Evolutionary conservation across 2,329 filamentous ascomycete species (phyloP), one percentile per base, ranked within the genome.

Genomic region (Hymenotorrendiella dingleyae): DNA sequence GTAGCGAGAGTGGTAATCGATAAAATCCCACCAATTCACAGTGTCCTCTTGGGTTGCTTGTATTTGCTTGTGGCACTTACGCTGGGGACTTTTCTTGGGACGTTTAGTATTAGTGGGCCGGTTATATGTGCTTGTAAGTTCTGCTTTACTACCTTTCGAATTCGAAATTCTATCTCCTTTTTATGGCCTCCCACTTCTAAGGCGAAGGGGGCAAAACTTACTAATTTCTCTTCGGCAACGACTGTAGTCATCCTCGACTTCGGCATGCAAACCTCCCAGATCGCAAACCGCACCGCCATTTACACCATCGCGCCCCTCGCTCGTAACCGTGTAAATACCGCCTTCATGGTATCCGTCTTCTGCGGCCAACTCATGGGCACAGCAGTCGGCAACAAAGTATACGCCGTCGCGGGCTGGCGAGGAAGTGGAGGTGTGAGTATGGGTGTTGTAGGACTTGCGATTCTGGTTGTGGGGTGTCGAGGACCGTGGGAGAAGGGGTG

Each of bases 311-410:
- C 84, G 40, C 80, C 85, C 0, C 80, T 78, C 46, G 80, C 81
- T 0, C 67, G 84, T 4, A 93, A 89, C 62, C 66, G 86, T 3
- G 74, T 91, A 19, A 93, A 93, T 58, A 89, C 86, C 0, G 84
- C 81, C 1, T 93, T 88, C 56, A 93, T 91, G 86, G 72, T 89
- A 0, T 72, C 74, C 6, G 79, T 77, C 0, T 91, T 91, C 55
- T 78, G 74, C 21, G 86, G 86, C 0, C 86, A 93, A 66, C 57
- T 93, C 35, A 81, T 80, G 2, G 86, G 86, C 0, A 82, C 80
- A 0, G 70, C 75, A 1, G 75, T 76, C 0, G 74, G 74, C 0
- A 78, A 74, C 48, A 64, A 69, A 33, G 60, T 81, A 10, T 82
- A 76, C 56, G 73, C 73, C 5, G 47, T 61, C 4, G 70, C 68